Base-by-base conservation (phyloP, 495 filamentous ascomycete genomes). In the Trichodelitschia bisporula region DNA sequence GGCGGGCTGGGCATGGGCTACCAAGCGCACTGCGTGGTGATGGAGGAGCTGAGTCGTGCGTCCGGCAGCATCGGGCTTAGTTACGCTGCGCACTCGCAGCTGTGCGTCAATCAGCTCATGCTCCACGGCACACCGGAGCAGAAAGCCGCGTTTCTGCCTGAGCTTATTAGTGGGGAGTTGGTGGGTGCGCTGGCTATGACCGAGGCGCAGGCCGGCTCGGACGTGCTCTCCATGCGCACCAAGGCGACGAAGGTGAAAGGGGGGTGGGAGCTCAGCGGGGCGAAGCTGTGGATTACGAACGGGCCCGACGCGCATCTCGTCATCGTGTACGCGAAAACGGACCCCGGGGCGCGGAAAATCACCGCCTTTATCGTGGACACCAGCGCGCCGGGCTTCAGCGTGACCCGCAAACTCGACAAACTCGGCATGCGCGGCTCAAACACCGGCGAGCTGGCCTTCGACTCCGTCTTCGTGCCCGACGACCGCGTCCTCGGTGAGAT, bases 211-310 rank as follows among this genome's bases (percentile, higher is more conserved):
- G 72, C 86, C 1, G 86, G 86, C 2, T 78, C 70, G 27, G 86
- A 97, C 50, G 86, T 97, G 1, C 82, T 97, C 14, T 76, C 74
- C 47, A 97, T 97, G 86, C 77, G 79, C 46, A 89, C 73, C 13
- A 65, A 60, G 0, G 83, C 84, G 0, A 72, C 68, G 43, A 59
- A 59, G 24, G 73, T 73, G 11, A 78, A 90, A 39, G 80, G 80
- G 10, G 86, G 86, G 16, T 95, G 70, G 53, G 16, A 79, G 18
- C 59, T 97, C 32, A 78, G 77, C 40, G 86, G 86, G 10, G 77
- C 76, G 15, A 97, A 97, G 62, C 95, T 97, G 86, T 97, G 86
- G 86, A 97, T 97, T 38, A 97, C 86, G 17, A 97, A 97, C 44
- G 86, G 86, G 10, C 86, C 86, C 11, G 89, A 95, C 41, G 86